Base-by-base conservation (phyloP, 2,329 filamentous ascomycete species). In the Ceratocystis variospora region DNA sequence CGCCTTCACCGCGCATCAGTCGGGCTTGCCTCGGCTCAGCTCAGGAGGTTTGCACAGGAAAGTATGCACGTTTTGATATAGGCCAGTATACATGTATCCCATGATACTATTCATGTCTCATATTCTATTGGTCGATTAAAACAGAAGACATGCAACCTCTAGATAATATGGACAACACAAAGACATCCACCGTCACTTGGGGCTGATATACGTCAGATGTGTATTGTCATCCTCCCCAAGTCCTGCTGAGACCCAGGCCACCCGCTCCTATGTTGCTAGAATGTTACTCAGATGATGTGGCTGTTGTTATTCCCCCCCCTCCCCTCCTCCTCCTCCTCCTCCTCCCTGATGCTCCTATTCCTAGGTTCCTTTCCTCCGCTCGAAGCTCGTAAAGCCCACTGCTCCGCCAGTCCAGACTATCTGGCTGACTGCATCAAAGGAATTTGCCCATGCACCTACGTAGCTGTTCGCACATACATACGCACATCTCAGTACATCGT, bases 21-120 rank as follows among this genome's bases (percentile, higher is more conserved):
- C 25, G 48, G 48, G 28, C 48, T 53, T 53, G 48, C 48, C 22
- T 57, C 55, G n/a, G 28, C 55, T 59, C 55, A 37, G 55, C 55
- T 59, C 55, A 37, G 55, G 17, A 59, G 55, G 25, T 25, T 25
- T 25, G 22, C 48, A 19, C 48, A 22, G 48, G 17, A 53, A 25
- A 53, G 22, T 22, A 53, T 53, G 48, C 48, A 53, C n/a, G 19
- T 3, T 48, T 7, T 53, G 19, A 15, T 53, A 19, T 53, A 25
- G 48, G 22, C 19, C 25, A 28, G 22, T 4, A 6, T 12, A 15
- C 19, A 28, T 28, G 48, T 25, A 50, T 50, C 8, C 3, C 8
- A 53, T 15, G 5, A 48, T n/a, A 15, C 10, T 12, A 25, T 25
- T 2, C 22, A 25, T 53, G 17, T 22, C 48, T 41, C 37, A 15